Evolutionary conservation across 257 asterid genomes (phyloP).

Genomic region (Echium plantagineum): DNA sequence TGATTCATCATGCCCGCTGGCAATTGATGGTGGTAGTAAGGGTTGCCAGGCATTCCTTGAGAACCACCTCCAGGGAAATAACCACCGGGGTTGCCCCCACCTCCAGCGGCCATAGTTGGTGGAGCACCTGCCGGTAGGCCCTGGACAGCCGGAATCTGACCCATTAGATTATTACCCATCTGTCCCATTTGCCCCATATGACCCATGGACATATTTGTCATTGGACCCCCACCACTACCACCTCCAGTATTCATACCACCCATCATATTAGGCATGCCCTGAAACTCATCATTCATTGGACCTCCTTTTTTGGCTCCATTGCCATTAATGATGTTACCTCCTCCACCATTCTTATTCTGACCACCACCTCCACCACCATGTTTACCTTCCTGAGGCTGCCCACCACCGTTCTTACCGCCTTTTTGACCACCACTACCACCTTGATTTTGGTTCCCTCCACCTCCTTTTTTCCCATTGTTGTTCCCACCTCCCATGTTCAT

Average conservation of each 20-base stretch:
- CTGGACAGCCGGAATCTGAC: slow-evolving; percentile 53
- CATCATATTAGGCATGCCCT: slow-evolving; percentile 92
- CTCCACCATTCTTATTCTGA: slow-evolving; percentile 24
- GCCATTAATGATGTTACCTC: slow-evolving; percentile 20
- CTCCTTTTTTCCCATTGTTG: slow-evolving; percentile 32
- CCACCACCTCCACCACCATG: slow-evolving; percentile 15
- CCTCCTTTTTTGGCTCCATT: slow-evolving; percentile 58
- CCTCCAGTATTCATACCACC: slow-evolving; percentile 39
- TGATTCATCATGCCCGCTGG: slow-evolving; percentile 95
- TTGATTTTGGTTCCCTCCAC: slow-evolving; percentile 34
- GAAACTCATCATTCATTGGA: slow-evolving; percentile 64
- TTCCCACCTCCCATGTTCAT: slow-evolving; percentile 8
- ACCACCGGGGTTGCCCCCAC: slow-evolving; percentile 22
- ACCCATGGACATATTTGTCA: slow-evolving; percentile 41
- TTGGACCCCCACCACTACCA: slow-evolving; percentile 28
- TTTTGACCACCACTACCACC: slow-evolving; percentile 45
- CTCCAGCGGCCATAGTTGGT: slow-evolving; percentile 31
- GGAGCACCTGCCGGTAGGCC: slow-evolving; percentile 42
- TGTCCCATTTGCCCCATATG: slow-evolving; percentile 31
- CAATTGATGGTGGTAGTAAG: slow-evolving; percentile 57
- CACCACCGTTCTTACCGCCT: slow-evolving; percentile 51
- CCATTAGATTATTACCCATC: slow-evolving; percentile 31
- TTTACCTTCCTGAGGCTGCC: slow-evolving; percentile 31
- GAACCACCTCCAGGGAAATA: slow-evolving; percentile 46
- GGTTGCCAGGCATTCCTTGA: slow-evolving; percentile 50